A percentile compares a stretch with the other conserved stretches of the same genome.
Evolutionary conservation across 306 rosid species (phyloP).

Genomic region (Cucurbita maxima): DNA sequence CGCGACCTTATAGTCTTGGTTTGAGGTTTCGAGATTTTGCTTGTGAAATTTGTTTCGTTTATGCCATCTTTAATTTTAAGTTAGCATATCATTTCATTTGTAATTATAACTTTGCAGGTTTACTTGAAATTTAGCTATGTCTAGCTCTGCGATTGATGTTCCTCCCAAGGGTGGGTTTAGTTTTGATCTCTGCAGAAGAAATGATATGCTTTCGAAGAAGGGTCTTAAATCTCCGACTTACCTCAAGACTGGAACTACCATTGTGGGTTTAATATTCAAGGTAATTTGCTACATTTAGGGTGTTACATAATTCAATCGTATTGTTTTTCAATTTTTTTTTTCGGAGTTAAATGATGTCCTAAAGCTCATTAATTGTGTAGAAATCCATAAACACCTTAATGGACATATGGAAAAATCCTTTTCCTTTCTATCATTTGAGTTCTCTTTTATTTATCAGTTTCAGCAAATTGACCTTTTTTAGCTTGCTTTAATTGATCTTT

Average conservation of each 20-base stretch:
- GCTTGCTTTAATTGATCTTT: background rate
- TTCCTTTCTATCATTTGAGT: background rate
- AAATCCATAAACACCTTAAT: background rate
- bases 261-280: conserved; percentile 73
- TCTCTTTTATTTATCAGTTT: background rate
- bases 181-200: conserved; percentile 80
- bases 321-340: background rate
- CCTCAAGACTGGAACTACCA: conserved; percentile 83
- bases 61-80: background rate
- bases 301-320: background rate
- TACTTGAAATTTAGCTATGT: conserved; percentile 25
- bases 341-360: background rate
- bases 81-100: too few species aligned
- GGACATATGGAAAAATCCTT: background rate
- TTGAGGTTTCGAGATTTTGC: background rate
- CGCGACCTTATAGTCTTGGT: background rate
- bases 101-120: conserved; percentile 9
- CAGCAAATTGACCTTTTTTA: background rate
- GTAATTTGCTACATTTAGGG: conserved; percentile 14
- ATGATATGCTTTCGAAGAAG: conserved; percentile 63
- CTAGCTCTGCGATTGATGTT: conserved; percentile 33
- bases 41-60: background rate
- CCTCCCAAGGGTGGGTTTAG: conserved; percentile 84
- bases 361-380: background rate
- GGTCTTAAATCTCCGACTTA: conserved; percentile 46